These are phyloP conservation scores for Trebouxia sp. DNA, from an alignment of 139 green algal species.

Conservation along the genomic window DNA sequence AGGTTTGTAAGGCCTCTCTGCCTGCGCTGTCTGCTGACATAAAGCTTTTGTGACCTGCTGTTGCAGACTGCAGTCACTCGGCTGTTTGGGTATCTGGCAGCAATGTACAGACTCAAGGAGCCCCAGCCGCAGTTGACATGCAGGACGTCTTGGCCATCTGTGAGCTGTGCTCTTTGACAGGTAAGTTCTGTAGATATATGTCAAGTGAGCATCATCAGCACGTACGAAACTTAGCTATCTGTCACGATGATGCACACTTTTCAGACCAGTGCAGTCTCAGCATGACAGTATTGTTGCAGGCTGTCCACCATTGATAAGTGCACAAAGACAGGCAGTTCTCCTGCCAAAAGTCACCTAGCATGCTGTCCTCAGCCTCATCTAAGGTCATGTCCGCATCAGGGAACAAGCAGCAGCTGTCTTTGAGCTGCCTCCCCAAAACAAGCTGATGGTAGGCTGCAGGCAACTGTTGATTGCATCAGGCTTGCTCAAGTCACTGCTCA, in stretches of 20 bases:
- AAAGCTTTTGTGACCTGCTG: slow-evolving; percentile 79
- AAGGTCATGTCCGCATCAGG: slow-evolving; percentile 52
- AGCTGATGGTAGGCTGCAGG: slow-evolving; percentile 94
- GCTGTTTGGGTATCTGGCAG: slow-evolving; percentile 62
- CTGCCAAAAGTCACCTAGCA: slow-evolving; percentile 68
- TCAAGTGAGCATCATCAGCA: background rate
- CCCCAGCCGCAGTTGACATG: slow-evolving; percentile 99
- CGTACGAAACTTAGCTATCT: background rate
- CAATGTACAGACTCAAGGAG: slow-evolving; percentile 86
- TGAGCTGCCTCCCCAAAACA: slow-evolving; percentile 83
- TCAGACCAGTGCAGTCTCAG: background rate
- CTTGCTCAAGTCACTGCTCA: background rate
- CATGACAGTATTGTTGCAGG: background rate
- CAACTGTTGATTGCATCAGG: slow-evolving; percentile 55
- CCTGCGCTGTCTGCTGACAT: slow-evolving; percentile 67
- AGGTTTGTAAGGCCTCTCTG: slow-evolving; percentile 84
- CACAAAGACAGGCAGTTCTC: background rate
- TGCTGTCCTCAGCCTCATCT: slow-evolving; percentile 87
- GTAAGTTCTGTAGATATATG: slow-evolving; percentile 70
- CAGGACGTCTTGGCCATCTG: slow-evolving; percentile 81
- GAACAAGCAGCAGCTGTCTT: slow-evolving; percentile 95
- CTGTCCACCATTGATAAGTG: background rate
- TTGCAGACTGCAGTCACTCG: slow-evolving; percentile 86
- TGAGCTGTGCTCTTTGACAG: slow-evolving; percentile 78
- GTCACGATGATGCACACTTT: background rate